Evolutionary conservation across 768 basidiomycete species (phyloP), one percentile per base, ranked within the genome.

Genomic region (Kwoniella botswanensis): DNA sequence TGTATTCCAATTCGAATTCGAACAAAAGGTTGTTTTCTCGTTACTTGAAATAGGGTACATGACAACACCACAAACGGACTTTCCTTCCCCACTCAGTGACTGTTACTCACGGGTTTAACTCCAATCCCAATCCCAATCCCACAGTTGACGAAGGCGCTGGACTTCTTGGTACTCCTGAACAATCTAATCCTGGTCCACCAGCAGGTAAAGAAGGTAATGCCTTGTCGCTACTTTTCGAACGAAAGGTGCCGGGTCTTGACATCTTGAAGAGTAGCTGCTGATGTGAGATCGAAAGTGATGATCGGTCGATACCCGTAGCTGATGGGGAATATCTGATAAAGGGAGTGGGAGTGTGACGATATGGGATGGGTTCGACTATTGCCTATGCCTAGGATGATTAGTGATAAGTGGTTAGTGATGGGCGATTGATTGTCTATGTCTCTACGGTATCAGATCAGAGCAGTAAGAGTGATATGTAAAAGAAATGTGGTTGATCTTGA

Each of bases 171-270:
- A 59, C 15, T 13, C 63, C 68, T 15, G 68, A 70, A 4, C 65
- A 59, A 50, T 70, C 63, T 18, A 70, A 54, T n/a, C 68, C 68
- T n/a, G 65, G 41, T 35, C 63, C 57, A 12, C 63, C 68, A 18
- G 46, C 53, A 11, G 62, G 62, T 4, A 64, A 55, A 11, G 64
- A 52, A 35, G 63, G 35, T 46, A 65, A 43, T 9, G 64, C 53
- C 22, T 56, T 65, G 43, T 65, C 55, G 13, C 54, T 56, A 24
- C 46, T 53, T 29, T 55, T 55, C 29, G 64, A 65, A 43, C 64
- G 64, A 2, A 15, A 29, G 15, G 64, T 65, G 42, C 13, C 18
- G 9, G 65, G 65, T 52, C 57, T 22, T 41, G 43, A 58, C 42
- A 57, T 52, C 50, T n/a, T 55, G 59, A 7, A 35, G 35, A 35